These are phyloP conservation scores for Oryza brachyantha DNA, from an alignment of 176 grass and related monocot species.

Conservation along the genomic window DNA sequence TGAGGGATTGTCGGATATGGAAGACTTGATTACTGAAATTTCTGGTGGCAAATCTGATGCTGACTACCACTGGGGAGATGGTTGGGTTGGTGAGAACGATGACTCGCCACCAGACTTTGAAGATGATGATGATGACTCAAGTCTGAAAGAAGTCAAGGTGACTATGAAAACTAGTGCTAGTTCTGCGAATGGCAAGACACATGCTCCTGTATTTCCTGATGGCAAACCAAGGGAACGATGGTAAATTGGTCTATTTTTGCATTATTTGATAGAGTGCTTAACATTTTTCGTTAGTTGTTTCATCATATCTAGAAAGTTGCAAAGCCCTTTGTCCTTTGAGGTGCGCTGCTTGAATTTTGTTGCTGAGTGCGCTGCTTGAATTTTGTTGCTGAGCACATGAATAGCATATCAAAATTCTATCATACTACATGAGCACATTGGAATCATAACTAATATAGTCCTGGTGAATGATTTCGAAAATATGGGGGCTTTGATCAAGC, in stretches of 20 bases:
- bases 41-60: slow-evolving; percentile 57
- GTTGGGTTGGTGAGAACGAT: slow-evolving; percentile 76
- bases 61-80: slow-evolving; percentile 68
- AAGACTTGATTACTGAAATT: slow-evolving; percentile 54
- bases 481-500: neutral
- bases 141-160: slow-evolving; percentile 25
- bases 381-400: slow-evolving; percentile 8
- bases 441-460: neutral
- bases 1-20: slow-evolving; percentile 67
- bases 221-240: slow-evolving; percentile 75
- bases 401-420: neutral
- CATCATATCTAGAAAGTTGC: slow-evolving; percentile 11
- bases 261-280: slow-evolving; percentile 28
- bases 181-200: slow-evolving; percentile 24
- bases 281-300: slow-evolving; percentile 14
- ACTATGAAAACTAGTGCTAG: slow-evolving; percentile 17
- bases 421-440: neutral
- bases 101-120: slow-evolving; percentile 61
- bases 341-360: slow-evolving; percentile 23
- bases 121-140: slow-evolving; percentile 38
- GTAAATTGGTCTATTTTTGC: slow-evolving; percentile 39
- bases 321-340: slow-evolving; percentile 22
- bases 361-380: slow-evolving; percentile 11
- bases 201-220: slow-evolving; percentile 72
- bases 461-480: neutral